Evolutionary conservation across 179 eudicot species (phyloP).

Genomic region (Amaranthus tricolor): DNA sequence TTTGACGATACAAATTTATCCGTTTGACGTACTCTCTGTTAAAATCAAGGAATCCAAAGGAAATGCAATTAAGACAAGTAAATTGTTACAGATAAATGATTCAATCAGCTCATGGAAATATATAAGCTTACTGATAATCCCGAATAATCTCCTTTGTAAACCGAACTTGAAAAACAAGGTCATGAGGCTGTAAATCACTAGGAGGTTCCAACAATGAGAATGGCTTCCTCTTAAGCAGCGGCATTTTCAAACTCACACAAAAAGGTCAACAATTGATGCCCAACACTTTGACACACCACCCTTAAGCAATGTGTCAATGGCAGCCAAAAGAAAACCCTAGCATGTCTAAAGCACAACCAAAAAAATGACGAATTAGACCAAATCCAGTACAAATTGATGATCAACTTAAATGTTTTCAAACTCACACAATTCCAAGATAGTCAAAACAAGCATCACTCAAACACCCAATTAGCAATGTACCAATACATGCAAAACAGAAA

Average conservation of each 20-base stretch:
- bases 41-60: slow-evolving; percentile 29
- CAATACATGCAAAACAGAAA: slow-evolving; percentile 29
- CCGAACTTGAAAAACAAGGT: slow-evolving; percentile 74
- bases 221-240: slow-evolving; percentile 73
- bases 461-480: slow-evolving; percentile 20
- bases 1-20: slow-evolving; percentile 69
- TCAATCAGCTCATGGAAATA: slow-evolving; percentile 12
- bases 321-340: slow-evolving; percentile 27
- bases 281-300: slow-evolving; percentile 9
- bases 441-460: background rate
- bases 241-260: slow-evolving; percentile 46
- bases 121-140: slow-evolving; percentile 71
- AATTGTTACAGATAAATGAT: background rate
- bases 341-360: slow-evolving; percentile 24
- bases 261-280: slow-evolving; percentile 12
- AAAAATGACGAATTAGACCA: slow-evolving; percentile 9
- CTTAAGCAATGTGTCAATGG: slow-evolving; percentile 17
- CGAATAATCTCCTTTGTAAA: slow-evolving; percentile 87
- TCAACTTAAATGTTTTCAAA: background rate
- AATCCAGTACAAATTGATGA: slow-evolving; percentile 8
- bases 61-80: background rate
- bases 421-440: slow-evolving; percentile 8
- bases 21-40: slow-evolving; percentile 82
- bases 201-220: slow-evolving; percentile 65
- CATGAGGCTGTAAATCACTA: slow-evolving; percentile 62